These are phyloP conservation scores for Didymella pinodella DNA, from an alignment of 2,329 filamentous ascomycete species.

Conservation along the genomic window DNA sequence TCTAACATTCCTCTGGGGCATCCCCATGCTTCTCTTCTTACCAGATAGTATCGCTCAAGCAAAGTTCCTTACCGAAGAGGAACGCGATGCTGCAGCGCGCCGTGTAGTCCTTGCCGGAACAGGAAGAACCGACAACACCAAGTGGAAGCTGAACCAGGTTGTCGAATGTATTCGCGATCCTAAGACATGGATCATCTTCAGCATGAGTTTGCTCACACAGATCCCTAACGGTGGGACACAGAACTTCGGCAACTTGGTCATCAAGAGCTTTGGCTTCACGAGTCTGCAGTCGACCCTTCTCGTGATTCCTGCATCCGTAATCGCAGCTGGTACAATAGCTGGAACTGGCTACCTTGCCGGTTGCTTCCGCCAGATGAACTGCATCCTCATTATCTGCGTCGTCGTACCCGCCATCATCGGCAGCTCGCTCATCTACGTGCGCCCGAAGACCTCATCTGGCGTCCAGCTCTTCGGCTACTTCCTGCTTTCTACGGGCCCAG, in stretches of 20 bases:
- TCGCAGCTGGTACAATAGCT: constrained; percentile 12
- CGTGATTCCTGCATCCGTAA: constrained; percentile 14
- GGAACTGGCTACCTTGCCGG: constrained; percentile 10
- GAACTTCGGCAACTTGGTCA: constrained; percentile 11
- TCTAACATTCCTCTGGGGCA: constrained; percentile 9
- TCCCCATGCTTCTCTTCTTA: constrained; percentile 12
- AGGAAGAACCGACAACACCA: constrained; percentile 28
- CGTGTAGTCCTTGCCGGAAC: constrained; percentile 37
- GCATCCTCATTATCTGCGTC: constrained; percentile 11
- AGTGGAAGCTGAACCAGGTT: constrained; percentile 19
- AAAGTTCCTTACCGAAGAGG: constrained; percentile 11
- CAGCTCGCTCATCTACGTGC: constrained; percentile 9
- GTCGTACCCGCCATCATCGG: constrained; percentile 12
- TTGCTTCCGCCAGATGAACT: constrained; percentile 10
- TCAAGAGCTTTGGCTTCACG: constrained; percentile 17
- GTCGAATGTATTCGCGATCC: constrained; percentile 13
- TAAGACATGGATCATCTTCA: constrained; percentile 17
- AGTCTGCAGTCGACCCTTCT: constrained; percentile 14
- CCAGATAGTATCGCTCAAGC: constrained; percentile 10
- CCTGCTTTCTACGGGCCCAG: constrained; percentile 3
- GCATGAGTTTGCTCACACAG: constrained; percentile 7
- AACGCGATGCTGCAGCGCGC: constrained; percentile 31
- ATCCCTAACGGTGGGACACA: constrained; percentile 14
- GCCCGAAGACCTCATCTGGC: constrained; percentile 6
- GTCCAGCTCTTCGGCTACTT: constrained; percentile 15